phyloP scores from a whole-genome alignment of 2,329 filamentous ascomycete genomes.

The Colletotrichum euphorbiae region DNA sequence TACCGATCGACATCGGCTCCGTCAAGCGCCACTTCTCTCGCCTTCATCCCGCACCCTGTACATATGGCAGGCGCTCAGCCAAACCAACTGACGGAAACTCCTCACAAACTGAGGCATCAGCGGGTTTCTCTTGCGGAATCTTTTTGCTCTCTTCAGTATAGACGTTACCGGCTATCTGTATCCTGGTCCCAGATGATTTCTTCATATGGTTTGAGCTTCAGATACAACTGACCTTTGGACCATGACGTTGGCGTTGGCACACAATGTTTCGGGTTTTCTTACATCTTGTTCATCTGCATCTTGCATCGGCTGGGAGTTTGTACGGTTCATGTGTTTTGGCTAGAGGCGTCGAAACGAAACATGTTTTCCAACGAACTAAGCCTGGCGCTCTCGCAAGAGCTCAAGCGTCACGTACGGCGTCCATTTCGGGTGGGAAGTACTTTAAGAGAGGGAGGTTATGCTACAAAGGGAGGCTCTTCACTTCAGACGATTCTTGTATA shows the following conservation, averaged over 20 bases:
- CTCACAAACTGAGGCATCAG: not conserved
- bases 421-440: not conserved
- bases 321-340: constrained; percentile 16
- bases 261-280: not conserved
- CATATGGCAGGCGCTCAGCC: not conserved
- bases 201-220: not conserved
- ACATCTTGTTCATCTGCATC: constrained; percentile 12
- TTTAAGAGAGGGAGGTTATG: not conserved
- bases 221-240: constrained; percentile 2
- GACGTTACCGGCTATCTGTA: constrained; percentile 13
- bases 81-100: not conserved
- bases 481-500: not conserved
- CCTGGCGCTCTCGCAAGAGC: not conserved
- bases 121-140: not conserved
- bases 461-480: not conserved
- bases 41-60: not conserved
- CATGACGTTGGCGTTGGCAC: constrained; percentile 24
- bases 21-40: not conserved
- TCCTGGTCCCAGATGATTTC: not conserved
- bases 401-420: not conserved
- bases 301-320: constrained; percentile 38
- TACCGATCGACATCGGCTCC: not conserved
- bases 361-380: not conserved
- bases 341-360: constrained; percentile 22
- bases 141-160: constrained; percentile 13